These are phyloP conservation scores for Oryza meridionalis DNA, from an alignment of 176 grass and related monocot genomes.

Conservation along the genomic window DNA sequence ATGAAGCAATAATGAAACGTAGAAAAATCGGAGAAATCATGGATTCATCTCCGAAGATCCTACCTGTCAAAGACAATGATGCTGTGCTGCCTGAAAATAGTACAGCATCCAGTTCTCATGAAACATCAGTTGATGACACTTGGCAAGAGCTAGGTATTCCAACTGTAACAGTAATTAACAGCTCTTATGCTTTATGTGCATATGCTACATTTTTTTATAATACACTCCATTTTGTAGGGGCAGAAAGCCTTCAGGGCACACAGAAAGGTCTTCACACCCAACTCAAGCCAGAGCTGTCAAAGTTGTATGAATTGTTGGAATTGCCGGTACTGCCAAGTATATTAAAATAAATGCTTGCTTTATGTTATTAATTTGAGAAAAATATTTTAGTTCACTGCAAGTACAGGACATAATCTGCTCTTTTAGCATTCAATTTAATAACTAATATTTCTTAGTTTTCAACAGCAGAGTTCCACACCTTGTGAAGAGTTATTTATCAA, in stretches of 20 bases:
- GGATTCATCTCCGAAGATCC: slow-evolving; percentile 39
- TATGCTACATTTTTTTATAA: slow-evolving; percentile 35
- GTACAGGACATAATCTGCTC: not conserved
- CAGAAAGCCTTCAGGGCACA: slow-evolving; percentile 54
- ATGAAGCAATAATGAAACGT: slow-evolving; percentile 56
- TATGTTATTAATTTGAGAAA: slow-evolving; percentile 21
- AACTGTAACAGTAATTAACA: slow-evolving; percentile 32
- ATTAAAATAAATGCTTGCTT: slow-evolving; percentile 31
- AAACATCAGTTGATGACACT: slow-evolving; percentile 46
- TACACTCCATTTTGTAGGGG: slow-evolving; percentile 46
- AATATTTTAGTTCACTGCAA: not conserved
- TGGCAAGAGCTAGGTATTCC: slow-evolving; percentile 61
- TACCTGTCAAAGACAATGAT: slow-evolving; percentile 47
- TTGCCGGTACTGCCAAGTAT: slow-evolving; percentile 64
- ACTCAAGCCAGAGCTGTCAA: slow-evolving; percentile 68
- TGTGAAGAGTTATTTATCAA: slow-evolving; percentile 7
- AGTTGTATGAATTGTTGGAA: slow-evolving; percentile 65
- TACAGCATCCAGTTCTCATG: slow-evolving; percentile 35
- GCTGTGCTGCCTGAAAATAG: slow-evolving; percentile 35
- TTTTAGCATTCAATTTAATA: not conserved
- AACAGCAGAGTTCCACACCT: not conserved
- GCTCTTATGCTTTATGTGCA: slow-evolving; percentile 24
- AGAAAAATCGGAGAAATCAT: slow-evolving; percentile 60
- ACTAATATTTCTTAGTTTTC: slow-evolving; percentile 29
- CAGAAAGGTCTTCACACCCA: slow-evolving; percentile 69